Evolutionary conservation across 2,329 filamentous ascomycete genomes (phyloP), one percentile per base, ranked within the genome.

Genomic region (Metarhizium album): DNA sequence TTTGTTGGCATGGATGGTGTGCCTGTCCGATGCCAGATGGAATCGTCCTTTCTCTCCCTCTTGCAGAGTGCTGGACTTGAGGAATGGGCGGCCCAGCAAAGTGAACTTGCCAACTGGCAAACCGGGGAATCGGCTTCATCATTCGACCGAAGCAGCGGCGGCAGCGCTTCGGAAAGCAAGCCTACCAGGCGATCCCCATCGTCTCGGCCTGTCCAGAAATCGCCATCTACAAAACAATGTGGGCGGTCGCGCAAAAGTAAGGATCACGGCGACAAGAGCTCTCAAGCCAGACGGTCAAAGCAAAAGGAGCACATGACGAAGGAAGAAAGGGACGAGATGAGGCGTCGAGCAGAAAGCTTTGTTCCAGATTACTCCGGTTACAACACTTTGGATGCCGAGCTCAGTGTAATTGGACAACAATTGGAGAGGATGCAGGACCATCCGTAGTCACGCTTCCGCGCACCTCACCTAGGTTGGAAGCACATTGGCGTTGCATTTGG

Each of bases 11-110:
- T 48, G n/a, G 53, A 54, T 16, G 50, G 46, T 33, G 48, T 45
- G 35, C 53, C 51, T 4, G 52, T 52, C 20, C 46, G 51, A 27
- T 54, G 53, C 35, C 48, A 53, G 24, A 53, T 54, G 51, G 48
- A 54, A 23, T 47, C 53, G 8, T 54, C 53, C 22, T 53, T 54
- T 22, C 42, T 49, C 31, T 53, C 20, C 51, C 51, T 54, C 13
- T 23, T 53, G 4, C 48, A 54, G 31, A 43, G 42, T 9, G 49
- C 48, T 18, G 53, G 53, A n/a, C 51, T 54, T 27, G 51, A 48
- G 13, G 53, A 54, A 33, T 54, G 53, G 53, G 53, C 51, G 5
- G 51, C 53, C n/a, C 51, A 42, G 43, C 22, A 40, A 27, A 23
- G 18, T 8, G 46, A 47, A 35, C 35, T 33, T 13, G 29, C 45